Evolutionary conservation across 495 filamentous ascomycete genomes (phyloP), one percentile per base, ranked within the genome.

Genomic region (Hypoxylon perforatum): DNA sequence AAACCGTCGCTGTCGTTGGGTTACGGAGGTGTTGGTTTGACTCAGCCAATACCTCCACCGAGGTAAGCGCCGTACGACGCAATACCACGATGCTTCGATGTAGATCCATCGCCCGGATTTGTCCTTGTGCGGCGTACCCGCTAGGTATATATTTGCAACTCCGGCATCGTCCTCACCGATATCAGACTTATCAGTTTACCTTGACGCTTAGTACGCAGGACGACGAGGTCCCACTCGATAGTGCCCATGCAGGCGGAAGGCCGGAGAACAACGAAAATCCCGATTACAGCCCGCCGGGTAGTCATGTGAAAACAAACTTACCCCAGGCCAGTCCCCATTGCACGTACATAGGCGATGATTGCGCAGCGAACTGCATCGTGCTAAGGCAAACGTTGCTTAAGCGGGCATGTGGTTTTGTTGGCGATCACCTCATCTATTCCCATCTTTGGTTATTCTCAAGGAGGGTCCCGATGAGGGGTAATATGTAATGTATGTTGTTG

Each of bases 31-130:
- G 10, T 38, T 38, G 39, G n/a, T n/a, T 17, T 54, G 50, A 61
- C 56, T 57, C 42, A 39, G 65, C 22, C 45, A 41, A 47, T 23
- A 23, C 38, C 65, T 47, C 54, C 65, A 48, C 59, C 58, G n/a
- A 55, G 25, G 23, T 56, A 63, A 59, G 49, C 55, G 49, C 55
- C 19, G 6, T 46, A 18, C 17, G n/a, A 62, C 57, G 64, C 33
- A 54, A 45, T 57, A 39, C 53, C 47, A 30, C 51, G 61, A 64
- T 51, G 61, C 38, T 28, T 60, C 15, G 21, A 36, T 61, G 66
- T 36, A 56, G 66, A 69, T 69, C 65, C 45, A n/a, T 55, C 58
- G 53, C 60, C 44, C 56, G 51, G 44, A 69, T 51, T 56, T 45
- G 30, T 30, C 25, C 42, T 63, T 42, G 33, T 19, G 15, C 54